Evolutionary conservation across 257 asterid species (phyloP).

Genomic region (Jacaranda mimosifolia): DNA sequence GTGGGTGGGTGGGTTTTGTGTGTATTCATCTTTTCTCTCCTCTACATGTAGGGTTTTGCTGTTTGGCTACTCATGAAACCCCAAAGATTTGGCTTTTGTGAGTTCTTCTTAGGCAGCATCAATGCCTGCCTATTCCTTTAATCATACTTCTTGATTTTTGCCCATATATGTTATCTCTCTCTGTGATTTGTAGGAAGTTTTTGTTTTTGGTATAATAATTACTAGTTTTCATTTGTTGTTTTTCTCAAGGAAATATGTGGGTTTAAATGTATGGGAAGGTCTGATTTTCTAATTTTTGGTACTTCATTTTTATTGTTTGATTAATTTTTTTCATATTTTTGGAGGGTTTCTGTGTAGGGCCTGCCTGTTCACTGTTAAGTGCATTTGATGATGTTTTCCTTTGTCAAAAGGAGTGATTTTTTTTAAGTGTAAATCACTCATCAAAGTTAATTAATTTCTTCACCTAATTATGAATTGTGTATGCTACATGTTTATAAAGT

Average conservation of each 20-base stretch:
- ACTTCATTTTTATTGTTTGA: not conserved
- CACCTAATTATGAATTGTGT: slow-evolving; percentile 11
- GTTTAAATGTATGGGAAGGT: not conserved
- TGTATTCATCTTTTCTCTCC: slow-evolving; percentile 21
- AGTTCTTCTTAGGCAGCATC: slow-evolving; percentile 16
- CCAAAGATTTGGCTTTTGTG: slow-evolving; percentile 32
- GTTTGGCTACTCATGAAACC: slow-evolving; percentile 32
- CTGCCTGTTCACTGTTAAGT: not conserved
- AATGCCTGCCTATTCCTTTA: too few species aligned
- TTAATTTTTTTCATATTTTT: not conserved
- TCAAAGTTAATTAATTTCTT: slow-evolving; percentile 6
- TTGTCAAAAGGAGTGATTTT: not conserved
- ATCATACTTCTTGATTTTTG: slow-evolving; percentile 1
- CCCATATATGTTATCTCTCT: not conserved
- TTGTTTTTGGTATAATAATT: not conserved
- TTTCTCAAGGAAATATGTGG: not conserved
- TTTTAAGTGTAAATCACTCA: not conserved
- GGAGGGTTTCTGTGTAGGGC: not conserved
- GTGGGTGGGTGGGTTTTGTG: not conserved
- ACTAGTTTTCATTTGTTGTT: not conserved
- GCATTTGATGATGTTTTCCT: not conserved
- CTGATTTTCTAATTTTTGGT: not conserved
- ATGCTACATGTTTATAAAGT: not conserved
- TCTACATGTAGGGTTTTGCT: slow-evolving; percentile 40
- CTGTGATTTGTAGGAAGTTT: not conserved